These are phyloP conservation scores for Polytrichum formosum DNA, from an alignment of 225 moss, liverwort and hornwort species.

Conservation along the genomic window DNA sequence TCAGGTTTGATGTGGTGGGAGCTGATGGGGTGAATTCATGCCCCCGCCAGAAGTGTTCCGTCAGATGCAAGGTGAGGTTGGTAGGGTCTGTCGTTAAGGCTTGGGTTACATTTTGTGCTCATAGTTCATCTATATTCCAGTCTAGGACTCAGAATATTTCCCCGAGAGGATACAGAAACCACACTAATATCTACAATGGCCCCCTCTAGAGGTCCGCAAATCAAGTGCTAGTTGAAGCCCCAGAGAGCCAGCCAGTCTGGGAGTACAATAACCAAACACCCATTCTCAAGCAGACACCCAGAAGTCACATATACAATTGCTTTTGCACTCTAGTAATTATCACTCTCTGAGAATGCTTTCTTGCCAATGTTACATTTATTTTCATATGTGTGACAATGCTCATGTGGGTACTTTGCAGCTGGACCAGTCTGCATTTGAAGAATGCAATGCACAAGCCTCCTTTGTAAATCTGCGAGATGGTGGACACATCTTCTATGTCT, in stretches of 20 bases:
- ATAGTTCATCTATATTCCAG: too few species aligned
- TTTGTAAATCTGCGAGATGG: slow-evolving; percentile 23
- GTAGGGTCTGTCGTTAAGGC: too few species aligned
- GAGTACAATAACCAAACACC: background rate
- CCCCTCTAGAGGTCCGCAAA: background rate
- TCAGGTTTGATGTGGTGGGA: slow-evolving; percentile 26
- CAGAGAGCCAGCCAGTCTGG: background rate
- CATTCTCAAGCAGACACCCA: background rate
- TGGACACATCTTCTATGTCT: slow-evolving; percentile 32
- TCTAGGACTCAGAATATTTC: too few species aligned
- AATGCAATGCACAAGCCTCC: slow-evolving; percentile 23
- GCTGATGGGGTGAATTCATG: slow-evolving; percentile 34
- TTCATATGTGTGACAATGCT: background rate
- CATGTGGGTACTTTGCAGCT: slow-evolving; percentile 28
- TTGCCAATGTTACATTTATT: background rate
- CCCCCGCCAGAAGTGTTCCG: slow-evolving; percentile 24
- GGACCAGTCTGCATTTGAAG: slow-evolving; percentile 25
- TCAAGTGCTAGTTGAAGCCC: background rate
- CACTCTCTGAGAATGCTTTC: background rate
- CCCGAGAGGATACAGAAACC: too few species aligned
- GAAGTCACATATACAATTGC: background rate
- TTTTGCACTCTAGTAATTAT: background rate
- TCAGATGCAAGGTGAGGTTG: slow-evolving; percentile 36
- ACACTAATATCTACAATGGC: too few species aligned
- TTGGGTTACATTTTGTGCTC: too few species aligned